Evolutionary conservation across 1,284 basidiomycete species (phyloP).

Genomic region (Boletus calvinii): DNA sequence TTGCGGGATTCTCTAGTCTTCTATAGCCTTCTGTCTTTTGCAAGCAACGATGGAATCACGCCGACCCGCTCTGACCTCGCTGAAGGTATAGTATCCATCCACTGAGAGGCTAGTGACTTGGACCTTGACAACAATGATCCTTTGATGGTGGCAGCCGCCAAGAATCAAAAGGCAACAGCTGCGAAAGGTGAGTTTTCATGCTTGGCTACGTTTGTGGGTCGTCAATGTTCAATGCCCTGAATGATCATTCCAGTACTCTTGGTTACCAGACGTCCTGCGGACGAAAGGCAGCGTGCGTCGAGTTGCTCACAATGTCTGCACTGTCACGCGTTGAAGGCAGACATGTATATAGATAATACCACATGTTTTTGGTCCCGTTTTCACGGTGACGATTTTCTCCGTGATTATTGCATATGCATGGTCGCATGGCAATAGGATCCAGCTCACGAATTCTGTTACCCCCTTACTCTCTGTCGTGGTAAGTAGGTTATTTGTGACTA

Average conservation of each 20-base stretch:
- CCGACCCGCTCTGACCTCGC: conserved; percentile 17
- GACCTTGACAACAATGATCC: conserved; percentile 8
- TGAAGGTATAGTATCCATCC: conserved; percentile 28
- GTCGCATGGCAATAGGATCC: conserved; percentile 51
- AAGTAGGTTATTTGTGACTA: conserved; percentile 34
- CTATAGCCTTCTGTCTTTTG: not conserved
- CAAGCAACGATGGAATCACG: conserved; percentile 26
- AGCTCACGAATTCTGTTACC: conserved; percentile 72
- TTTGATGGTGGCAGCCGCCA: conserved; percentile 20
- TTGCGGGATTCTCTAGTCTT: not conserved
- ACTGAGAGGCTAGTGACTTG: not conserved
- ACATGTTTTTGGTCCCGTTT: conserved; percentile 73
- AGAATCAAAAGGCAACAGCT: conserved; percentile 32
- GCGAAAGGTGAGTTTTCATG: conserved; percentile 26
- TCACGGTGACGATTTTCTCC: conserved; percentile 80
- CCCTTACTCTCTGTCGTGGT: conserved; percentile 90
- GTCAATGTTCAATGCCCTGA: not conserved
- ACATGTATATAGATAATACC: conserved; percentile 51
- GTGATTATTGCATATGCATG: conserved; percentile 57
- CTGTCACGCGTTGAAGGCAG: conserved; percentile 6
- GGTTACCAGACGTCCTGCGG: conserved; percentile 84
- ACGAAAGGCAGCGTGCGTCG: conserved; percentile 66
- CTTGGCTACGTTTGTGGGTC: not conserved
- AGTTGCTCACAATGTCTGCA: conserved; percentile 1
- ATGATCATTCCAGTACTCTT: conserved; percentile 64